Evolutionary conservation across 2,329 filamentous ascomycete species (phyloP), one percentile per base, ranked within the genome.

Genomic region (Claviceps arundinis): DNA sequence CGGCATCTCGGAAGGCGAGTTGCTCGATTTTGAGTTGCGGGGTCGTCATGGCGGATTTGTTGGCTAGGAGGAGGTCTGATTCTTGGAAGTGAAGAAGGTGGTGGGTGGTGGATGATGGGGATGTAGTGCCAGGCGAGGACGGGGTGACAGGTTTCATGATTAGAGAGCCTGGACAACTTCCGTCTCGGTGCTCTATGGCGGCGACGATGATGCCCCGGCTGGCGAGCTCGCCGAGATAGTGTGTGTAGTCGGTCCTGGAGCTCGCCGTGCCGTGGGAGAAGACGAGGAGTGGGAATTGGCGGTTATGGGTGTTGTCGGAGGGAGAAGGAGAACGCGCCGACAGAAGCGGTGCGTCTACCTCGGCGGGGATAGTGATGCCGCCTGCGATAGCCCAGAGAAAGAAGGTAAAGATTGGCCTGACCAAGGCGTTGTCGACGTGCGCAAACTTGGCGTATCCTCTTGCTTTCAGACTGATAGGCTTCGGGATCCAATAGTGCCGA

Each of bases 251-350:
- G 1, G 72, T 75, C 22, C 74, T 62, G 0, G 70, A 73, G 43
- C 70, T 72, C 24, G 72, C 73, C 61, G 73, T 73, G 44, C 75
- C 75, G 56, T 78, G 75, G 5, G 74, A 76, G 58, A 78, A 76
- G 56, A 77, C 61, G 54, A 77, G 62, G 54, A 77, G 64, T 8
- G 74, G 73, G 30, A 72, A 66, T 49, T 62, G 58, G 17, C 55
- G 5, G 26, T 19, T n/a, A 26, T 14, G 14, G 44, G 24, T n/a
- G 8, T 37, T n/a, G 8, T 37, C n/a, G 16, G 5, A 9, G 6
- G 43, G 16, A 1, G 16, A 16, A 7, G 43, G 14, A 11, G 43
- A 45, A 14, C 13, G 56, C 53, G 26, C 61, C 54, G 38, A 59
- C 26, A 46, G 61, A 52, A 77, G 57, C 0, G 73, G 72, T 0